Base-by-base conservation (phyloP, 2,329 filamentous ascomycete genomes). In the Arachnopeziza araneosa region DNA sequence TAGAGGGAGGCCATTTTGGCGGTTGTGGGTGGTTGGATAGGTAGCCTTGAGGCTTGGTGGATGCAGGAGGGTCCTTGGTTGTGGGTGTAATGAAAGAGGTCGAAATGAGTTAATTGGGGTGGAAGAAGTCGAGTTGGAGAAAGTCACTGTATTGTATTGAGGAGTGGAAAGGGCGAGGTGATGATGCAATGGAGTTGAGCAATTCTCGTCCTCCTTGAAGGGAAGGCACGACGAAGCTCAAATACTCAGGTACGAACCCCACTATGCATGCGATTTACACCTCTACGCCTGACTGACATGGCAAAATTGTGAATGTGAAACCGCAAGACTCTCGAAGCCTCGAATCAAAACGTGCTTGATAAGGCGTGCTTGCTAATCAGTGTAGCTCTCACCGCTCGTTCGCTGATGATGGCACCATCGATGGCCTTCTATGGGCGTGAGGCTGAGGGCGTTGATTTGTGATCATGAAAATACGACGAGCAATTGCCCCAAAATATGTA, bases 1-100 rank as follows among this genome's bases (percentile, higher is more conserved):
- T 69, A 72, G 61, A 73, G 66, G 4, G 67, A 61, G 59, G 65
- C 23, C 22, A 64, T 48, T 64, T 68, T 69, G 6, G 36, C 36
- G 10, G 50, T 9, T 24, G 24, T 23, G 10, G n/a, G 8, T 24
- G 9, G 3, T 10, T 52, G 17, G 14, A 4, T n/a, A 4, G 4
- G 19, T 50, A 50, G 14, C 4, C 12, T 50, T n/a, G 12, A 4
- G 48, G 48, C 19, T 22, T 22, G 19, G 55, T n/a, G 36, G 26
- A 48, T 7, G 26, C 3, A 30, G n/a, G 30, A 23, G n/a, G 12
- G 26, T 8, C 21, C 17, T 5, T 30, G 9, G 9, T 22, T 26
- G 55, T n/a, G 36, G n/a, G 48, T 36, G 26, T 14, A 54, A n/a
- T 54, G 52, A 32, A 55, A 9, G 26, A 30, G 26, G 9, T 30